Evolutionary conservation across 176 grass and related monocot genomes (phyloP).

Genomic region (Cenchrus fungigraminus): DNA sequence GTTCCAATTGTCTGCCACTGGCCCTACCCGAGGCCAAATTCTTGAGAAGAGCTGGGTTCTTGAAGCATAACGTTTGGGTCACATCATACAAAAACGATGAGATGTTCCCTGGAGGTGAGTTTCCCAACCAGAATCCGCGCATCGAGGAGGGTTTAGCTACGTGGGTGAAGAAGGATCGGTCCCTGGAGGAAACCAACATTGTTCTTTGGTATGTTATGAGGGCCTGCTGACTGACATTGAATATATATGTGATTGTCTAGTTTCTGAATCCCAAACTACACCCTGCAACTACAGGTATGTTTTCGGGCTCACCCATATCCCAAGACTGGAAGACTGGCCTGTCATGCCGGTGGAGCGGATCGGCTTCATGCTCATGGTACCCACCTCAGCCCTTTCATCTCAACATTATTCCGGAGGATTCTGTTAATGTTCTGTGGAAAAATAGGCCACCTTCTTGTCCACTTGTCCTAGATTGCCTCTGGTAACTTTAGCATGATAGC

Average conservation of each 20-base stretch:
- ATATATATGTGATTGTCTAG: neutral
- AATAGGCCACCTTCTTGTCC: neutral
- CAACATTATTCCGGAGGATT: neutral
- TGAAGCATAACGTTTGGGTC: constrained; percentile 80
- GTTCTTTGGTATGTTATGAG: constrained; percentile 70
- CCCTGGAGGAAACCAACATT: constrained; percentile 88
- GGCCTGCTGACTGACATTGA: neutral
- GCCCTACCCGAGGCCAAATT: constrained; percentile 62
- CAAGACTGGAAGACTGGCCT: constrained; percentile 89
- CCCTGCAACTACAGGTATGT: constrained; percentile 61
- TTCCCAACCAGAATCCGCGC: constrained; percentile 79
- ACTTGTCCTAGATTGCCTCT: neutral
- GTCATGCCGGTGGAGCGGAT: constrained; percentile 92
- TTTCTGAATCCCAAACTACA: neutral
- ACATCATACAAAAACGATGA: constrained; percentile 64
- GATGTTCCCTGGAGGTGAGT: constrained; percentile 68
- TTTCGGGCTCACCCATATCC: constrained; percentile 92
- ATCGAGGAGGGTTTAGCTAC: constrained; percentile 88
- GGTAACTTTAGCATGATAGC: neutral
- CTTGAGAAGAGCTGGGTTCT: constrained; percentile 72
- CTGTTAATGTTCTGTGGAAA: neutral
- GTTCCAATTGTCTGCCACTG: constrained; percentile 59
- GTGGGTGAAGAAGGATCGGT: constrained; percentile 87
- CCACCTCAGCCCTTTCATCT: neutral
- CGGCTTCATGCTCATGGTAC: constrained; percentile 97